Percentiles rank a stretch among this genome's conserved stretches.
Evolutionary conservation across 2,329 filamentous ascomycete genomes (phyloP).

Genomic region (Pseudogymnoascus verrucosus): DNA sequence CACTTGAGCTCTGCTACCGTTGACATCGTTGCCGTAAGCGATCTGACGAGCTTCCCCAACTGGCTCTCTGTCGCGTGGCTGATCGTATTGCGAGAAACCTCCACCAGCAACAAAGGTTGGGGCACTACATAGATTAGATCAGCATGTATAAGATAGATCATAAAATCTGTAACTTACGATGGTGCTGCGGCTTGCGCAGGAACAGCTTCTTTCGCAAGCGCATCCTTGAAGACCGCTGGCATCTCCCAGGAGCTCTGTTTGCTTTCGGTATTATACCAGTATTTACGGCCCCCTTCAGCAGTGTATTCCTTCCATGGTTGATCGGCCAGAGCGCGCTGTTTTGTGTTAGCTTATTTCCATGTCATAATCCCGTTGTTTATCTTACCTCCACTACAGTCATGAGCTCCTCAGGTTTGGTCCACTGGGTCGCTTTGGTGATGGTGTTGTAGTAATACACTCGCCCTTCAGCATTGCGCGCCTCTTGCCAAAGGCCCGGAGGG

Average conservation of each 20-base stretch:
- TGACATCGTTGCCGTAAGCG: constrained; percentile 46
- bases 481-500: constrained; percentile 60
- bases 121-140: constrained; percentile 17
- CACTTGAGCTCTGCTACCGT: constrained; percentile 40
- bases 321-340: constrained; percentile 66
- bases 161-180: constrained; percentile 20
- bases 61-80: constrained; percentile 31
- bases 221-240: constrained; percentile 72
- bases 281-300: constrained; percentile 76
- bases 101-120: constrained; percentile 37
- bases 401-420: constrained; percentile 86
- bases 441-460: constrained; percentile 87
- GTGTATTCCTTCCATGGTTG: constrained; percentile 93
- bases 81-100: constrained; percentile 30
- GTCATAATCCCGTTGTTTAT: constrained; percentile 17
- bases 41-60: constrained; percentile 50
- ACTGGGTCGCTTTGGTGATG: constrained; percentile 79
- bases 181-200: constrained; percentile 39
- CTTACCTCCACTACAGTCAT: constrained; percentile 74
- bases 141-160: neutral
- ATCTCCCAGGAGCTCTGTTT: constrained; percentile 94
- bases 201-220: constrained; percentile 50
- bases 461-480: constrained; percentile 73
- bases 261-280: constrained; percentile 91
- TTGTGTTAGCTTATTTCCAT: constrained; percentile 3